A percentile compares a stretch with the other conserved stretches of the same genome.
Evolutionary conservation across 2,329 filamentous ascomycete genomes (phyloP).

Genomic region (Scleromitrula shiraiana): DNA sequence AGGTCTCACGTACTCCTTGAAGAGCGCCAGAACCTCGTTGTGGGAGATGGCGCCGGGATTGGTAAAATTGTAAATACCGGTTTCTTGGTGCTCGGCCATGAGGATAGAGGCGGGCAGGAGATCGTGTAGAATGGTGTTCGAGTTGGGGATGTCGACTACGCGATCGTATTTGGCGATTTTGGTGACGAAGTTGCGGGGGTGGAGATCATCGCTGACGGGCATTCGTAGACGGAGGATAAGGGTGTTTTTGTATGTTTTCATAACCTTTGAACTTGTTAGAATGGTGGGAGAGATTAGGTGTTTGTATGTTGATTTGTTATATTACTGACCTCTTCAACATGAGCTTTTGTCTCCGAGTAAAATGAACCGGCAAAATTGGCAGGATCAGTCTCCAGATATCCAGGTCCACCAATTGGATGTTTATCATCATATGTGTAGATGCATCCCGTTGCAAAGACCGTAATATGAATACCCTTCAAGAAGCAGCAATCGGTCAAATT

Average conservation of each 20-base stretch:
- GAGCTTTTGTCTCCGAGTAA: constrained; percentile 59
- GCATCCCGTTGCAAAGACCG: constrained; percentile 60
- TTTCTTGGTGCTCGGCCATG: constrained; percentile 52
- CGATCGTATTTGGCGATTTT: constrained; percentile 58
- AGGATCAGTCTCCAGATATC: constrained; percentile 52
- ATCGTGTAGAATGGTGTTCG: constrained; percentile 57
- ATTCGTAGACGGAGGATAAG: constrained; percentile 60
- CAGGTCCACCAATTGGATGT: constrained; percentile 51
- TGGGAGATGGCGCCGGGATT: constrained; percentile 65
- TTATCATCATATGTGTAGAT: constrained; percentile 56
- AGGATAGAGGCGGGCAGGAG: constrained; percentile 54
- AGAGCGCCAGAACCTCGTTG: constrained; percentile 57
- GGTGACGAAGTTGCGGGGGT: constrained; percentile 60
- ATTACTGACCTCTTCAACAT: constrained; percentile 50
- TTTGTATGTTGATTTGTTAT: not conserved
- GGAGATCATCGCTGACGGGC: constrained; percentile 60
- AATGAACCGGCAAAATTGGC: constrained; percentile 61
- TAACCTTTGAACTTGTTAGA: constrained; percentile 37
- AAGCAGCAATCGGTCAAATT: constrained; percentile 56
- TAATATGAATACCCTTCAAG: constrained; percentile 51
- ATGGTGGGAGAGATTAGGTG: not conserved
- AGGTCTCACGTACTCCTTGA: constrained; percentile 55
- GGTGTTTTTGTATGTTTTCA: constrained; percentile 52
- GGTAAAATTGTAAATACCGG: constrained; percentile 62
- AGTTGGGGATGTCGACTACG: constrained; percentile 61